Evolutionary conservation across 2,329 filamentous ascomycete species (phyloP).

Genomic region (Sclerotinia glacialis): DNA sequence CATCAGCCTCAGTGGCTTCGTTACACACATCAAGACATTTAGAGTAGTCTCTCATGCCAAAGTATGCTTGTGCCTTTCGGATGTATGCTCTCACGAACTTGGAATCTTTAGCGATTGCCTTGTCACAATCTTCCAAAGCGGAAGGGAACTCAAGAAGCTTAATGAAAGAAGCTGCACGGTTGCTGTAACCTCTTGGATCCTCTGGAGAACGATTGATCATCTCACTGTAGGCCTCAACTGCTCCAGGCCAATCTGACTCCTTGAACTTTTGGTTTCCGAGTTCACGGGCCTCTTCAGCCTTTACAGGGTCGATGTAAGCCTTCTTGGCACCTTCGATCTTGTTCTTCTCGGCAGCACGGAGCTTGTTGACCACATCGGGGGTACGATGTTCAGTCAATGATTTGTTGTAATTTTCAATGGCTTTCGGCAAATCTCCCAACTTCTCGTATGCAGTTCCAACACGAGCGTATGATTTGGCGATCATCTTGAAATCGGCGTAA

Average conservation of each 20-base stretch:
- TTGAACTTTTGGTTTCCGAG: conserved; percentile 97
- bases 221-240: conserved; percentile 89
- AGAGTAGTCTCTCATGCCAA: conserved; percentile 97
- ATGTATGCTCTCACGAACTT: conserved; percentile 96
- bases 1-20: conserved; percentile 75
- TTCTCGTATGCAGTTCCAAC: conserved; percentile 95
- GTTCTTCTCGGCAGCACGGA: conserved; percentile 83
- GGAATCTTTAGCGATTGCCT: conserved; percentile 84
- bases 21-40: conserved; percentile 87
- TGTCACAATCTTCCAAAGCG: conserved; percentile 87
- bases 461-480: conserved; percentile 96
- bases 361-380: conserved; percentile 87
- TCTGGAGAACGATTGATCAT: conserved; percentile 95
- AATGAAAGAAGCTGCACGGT: conserved; percentile 93
- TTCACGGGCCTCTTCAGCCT: conserved; percentile 93
- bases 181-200: conserved; percentile 92
- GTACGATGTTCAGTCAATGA: conserved; percentile 96
- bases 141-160: conserved; percentile 95
- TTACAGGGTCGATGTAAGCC: conserved; percentile 83
- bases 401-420: conserved; percentile 87
- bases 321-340: conserved; percentile 73
- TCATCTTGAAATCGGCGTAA: conserved; percentile 95
- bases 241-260: conserved; percentile 89
- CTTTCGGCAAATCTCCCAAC: conserved; percentile 71
- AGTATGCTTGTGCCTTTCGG: conserved; percentile 91